These are phyloP conservation scores for Mucor sp. DNA, from an alignment of 371 early-diverging fungal genomes.

Conservation along the genomic window DNA sequence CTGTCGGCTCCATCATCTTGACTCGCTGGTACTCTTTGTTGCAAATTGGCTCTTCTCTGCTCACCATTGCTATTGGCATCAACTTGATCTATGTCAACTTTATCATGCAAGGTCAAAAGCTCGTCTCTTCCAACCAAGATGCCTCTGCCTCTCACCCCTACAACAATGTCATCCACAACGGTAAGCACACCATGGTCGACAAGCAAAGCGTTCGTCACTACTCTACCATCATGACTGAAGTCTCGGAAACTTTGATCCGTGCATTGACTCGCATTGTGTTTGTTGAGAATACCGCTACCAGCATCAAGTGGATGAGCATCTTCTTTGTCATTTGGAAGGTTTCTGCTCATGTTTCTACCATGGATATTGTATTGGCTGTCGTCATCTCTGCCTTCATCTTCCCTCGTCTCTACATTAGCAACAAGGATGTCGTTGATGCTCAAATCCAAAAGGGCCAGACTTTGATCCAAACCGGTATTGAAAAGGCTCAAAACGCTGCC, in stretches of 20 bases:
- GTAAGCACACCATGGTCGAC: conserved; percentile 23
- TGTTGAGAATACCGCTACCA: conserved; percentile 41
- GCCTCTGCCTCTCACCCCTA: conserved; percentile 36
- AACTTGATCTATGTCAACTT: conserved; percentile 47
- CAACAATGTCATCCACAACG: conserved; percentile 30
- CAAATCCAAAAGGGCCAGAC: conserved; percentile 44
- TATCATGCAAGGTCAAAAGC: conserved; percentile 33
- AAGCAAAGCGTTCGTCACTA: conserved; percentile 31
- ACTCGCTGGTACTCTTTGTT: conserved; percentile 44
- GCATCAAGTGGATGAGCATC: conserved; percentile 41
- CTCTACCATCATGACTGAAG: conserved; percentile 30
- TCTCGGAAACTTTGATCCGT: conserved; percentile 39
- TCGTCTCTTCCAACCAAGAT: conserved; percentile 27
- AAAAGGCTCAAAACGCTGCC: conserved; percentile 25
- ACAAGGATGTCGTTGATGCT: conserved; percentile 35
- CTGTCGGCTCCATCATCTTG: conserved; percentile 33
- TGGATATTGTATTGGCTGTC: conserved; percentile 25
- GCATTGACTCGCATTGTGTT: conserved; percentile 46
- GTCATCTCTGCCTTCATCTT: conserved; percentile 27
- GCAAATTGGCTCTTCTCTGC: conserved; percentile 31
- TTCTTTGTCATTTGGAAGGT: conserved; percentile 43
- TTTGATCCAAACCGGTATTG: conserved; percentile 19
- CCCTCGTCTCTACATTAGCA: conserved; percentile 35
- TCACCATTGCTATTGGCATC: conserved; percentile 40
- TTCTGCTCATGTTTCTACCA: conserved; percentile 40